These are phyloP conservation scores for Besnoitia besnoiti DNA, from an alignment of 169 alveolate species.

Conservation along the genomic window DNA sequence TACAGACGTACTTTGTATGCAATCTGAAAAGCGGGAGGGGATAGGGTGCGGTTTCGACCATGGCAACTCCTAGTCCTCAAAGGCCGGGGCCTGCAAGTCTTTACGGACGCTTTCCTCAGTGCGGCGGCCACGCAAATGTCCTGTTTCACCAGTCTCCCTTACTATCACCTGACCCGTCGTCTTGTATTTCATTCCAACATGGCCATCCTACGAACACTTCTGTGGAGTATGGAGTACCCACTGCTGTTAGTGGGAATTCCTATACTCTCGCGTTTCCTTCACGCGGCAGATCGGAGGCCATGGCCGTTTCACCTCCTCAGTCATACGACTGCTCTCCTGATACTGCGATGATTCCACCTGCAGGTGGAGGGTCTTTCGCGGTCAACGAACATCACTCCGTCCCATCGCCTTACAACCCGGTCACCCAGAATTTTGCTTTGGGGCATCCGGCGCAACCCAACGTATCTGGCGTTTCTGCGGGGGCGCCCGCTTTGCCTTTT, in stretches of 20 bases:
- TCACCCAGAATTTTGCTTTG: not conserved
- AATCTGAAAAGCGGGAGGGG: too few relatives aligned
- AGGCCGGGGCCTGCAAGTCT: not conserved
- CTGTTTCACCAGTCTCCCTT: not conserved
- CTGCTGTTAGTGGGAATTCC: not conserved
- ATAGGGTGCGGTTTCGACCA: too few relatives aligned
- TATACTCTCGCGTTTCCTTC: not conserved
- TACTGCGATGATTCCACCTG: not conserved
- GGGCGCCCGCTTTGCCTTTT: too few relatives aligned
- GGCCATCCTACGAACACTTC: not conserved
- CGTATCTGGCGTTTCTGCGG: not conserved
- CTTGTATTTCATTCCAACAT: not conserved
- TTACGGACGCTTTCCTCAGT: not conserved
- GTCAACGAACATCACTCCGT: not conserved
- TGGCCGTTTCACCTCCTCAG: not conserved
- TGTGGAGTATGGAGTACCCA: not conserved
- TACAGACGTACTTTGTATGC: too few relatives aligned
- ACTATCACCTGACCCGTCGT: not conserved
- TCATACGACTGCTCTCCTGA: not conserved
- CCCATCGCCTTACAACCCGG: not conserved
- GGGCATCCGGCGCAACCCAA: not conserved
- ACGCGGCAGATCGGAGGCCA: not conserved
- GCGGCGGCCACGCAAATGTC: not conserved
- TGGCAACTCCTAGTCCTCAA: not conserved
- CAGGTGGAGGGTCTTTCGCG: not conserved